Percentiles rank a stretch among this genome's conserved stretches.
These are phyloP conservation scores for Backusella australiensis DNA, from an alignment of 192 early-diverging fungal species.

Conservation along the genomic window DNA sequence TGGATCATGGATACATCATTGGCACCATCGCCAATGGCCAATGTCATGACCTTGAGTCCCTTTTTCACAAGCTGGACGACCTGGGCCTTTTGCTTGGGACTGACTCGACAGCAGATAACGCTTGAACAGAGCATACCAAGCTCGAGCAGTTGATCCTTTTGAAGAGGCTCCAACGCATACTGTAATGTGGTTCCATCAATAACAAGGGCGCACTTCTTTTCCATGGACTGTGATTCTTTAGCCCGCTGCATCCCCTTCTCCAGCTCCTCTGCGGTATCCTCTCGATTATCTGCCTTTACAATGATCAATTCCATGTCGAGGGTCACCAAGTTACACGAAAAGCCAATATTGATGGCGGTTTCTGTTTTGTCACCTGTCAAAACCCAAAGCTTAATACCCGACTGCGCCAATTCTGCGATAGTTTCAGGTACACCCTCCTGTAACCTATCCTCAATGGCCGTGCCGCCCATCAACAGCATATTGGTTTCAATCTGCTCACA, in stretches of 20 bases:
- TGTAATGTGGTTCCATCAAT: constrained; percentile 93
- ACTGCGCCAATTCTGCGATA: constrained; percentile 78
- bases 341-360: constrained; percentile 98
- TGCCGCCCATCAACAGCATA: constrained; percentile 86
- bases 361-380: constrained; percentile 97
- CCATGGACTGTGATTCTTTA: constrained; percentile 24
- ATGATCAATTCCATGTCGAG: constrained; percentile 83
- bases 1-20: constrained; percentile 99
- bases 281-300: constrained; percentile 60
- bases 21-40: constrained; percentile 97
- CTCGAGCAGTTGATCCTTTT: constrained; percentile 60
- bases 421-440: constrained; percentile 96
- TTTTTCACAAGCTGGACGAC: constrained; percentile 88
- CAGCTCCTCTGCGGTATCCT: constrained; percentile 64
- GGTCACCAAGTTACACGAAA: constrained; percentile 89
- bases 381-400: constrained; percentile 97
- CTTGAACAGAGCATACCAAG: constrained; percentile 80
- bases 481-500: constrained; percentile 80
- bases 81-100: constrained; percentile 93
- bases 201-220: constrained; percentile 59
- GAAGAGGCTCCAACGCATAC: constrained; percentile 65
- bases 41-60: constrained; percentile 78
- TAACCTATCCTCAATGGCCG: constrained; percentile 96
- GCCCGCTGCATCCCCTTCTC: constrained; percentile 60
- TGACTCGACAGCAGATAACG: constrained; percentile 95